Conservation (phyloP, 345 rosid species). For the Eucalyptus sp. region DNA sequence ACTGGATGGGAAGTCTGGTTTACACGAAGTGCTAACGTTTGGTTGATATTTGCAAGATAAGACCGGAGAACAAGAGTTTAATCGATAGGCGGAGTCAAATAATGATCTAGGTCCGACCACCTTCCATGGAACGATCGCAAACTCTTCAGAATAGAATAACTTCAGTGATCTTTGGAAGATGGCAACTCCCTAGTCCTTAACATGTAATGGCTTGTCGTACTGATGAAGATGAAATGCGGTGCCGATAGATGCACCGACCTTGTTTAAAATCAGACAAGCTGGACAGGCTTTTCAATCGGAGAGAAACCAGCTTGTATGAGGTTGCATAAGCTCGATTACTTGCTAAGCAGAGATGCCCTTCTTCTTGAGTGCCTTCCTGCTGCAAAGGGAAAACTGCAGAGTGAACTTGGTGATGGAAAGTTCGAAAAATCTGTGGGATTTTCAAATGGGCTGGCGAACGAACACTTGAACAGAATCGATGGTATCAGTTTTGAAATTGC, state of each 20-base stretch:
- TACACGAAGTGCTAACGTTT: not conserved
- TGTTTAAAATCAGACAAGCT: not conserved
- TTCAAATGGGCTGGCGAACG: too few species aligned
- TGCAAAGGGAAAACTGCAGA: not conserved
- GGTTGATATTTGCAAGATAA: not conserved
- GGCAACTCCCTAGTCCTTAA: not conserved
- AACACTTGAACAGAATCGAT: too few species aligned
- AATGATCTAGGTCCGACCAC: not conserved
- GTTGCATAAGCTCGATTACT: not conserved
- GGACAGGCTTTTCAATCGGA: not conserved
- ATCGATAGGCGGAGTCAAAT: not conserved
- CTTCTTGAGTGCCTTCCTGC: not conserved
- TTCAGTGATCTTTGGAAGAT: not conserved
- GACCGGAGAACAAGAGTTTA: not conserved
- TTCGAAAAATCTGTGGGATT: too few species aligned
- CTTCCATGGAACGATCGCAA: not conserved
- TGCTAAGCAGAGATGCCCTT: not conserved
- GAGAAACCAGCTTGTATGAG: not conserved
- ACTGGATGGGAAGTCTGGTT: not conserved
- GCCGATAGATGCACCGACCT: rapidly evolving
- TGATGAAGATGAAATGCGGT: not conserved
- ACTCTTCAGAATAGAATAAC: not conserved
- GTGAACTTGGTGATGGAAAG: too few species aligned
- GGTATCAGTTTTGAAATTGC: too few species aligned
- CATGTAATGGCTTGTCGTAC: not conserved